Percentiles rank a stretch among this genome's conserved stretches.
phyloP scores from a whole-genome alignment of 345 rosid species.

The Moringa oleifera region DNA sequence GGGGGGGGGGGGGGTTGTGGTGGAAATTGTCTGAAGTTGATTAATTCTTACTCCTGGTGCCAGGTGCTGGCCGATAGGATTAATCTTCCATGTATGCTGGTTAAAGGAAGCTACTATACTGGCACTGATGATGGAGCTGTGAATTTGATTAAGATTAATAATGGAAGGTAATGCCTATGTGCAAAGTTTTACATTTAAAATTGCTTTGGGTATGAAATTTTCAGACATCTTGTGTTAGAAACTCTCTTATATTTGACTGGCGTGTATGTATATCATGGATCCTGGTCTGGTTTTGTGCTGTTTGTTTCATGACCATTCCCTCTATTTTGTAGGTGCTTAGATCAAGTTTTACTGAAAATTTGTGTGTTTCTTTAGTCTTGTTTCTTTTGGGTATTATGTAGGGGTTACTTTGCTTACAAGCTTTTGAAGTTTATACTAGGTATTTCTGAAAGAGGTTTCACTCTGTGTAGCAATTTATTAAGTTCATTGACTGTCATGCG shows the following conservation, averaged over 20 bases:
- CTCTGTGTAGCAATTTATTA: neutral
- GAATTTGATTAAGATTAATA: constrained; percentile 65
- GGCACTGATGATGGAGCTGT: constrained; percentile 98
- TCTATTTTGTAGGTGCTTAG: neutral
- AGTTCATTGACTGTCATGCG: neutral
- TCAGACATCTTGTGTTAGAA: too few relatives aligned
- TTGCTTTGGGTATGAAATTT: too few relatives aligned
- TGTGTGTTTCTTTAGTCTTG: neutral
- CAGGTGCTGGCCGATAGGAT: constrained; percentile 91
- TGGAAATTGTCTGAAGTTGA: constrained; percentile 18
- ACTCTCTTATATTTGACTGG: too few relatives aligned
- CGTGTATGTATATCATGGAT: too few relatives aligned
- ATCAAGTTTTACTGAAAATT: neutral
- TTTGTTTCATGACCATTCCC: constrained; percentile 5
- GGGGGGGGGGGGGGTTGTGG: too few relatives aligned
- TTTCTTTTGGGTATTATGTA: neutral
- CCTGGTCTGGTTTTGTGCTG: neutral
- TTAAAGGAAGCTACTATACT: constrained; percentile 92
- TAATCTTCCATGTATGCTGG: constrained; percentile 87
- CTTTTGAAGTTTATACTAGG: neutral
- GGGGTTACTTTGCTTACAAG: neutral
- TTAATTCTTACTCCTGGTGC: constrained; percentile 20
- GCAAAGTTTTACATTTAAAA: too few relatives aligned
- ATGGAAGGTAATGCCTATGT: constrained; percentile 49
- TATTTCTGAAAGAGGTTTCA: neutral